Evolutionary conservation across 2,329 filamentous ascomycete genomes (phyloP).

Genomic region (Diaporthe ampelina): DNA sequence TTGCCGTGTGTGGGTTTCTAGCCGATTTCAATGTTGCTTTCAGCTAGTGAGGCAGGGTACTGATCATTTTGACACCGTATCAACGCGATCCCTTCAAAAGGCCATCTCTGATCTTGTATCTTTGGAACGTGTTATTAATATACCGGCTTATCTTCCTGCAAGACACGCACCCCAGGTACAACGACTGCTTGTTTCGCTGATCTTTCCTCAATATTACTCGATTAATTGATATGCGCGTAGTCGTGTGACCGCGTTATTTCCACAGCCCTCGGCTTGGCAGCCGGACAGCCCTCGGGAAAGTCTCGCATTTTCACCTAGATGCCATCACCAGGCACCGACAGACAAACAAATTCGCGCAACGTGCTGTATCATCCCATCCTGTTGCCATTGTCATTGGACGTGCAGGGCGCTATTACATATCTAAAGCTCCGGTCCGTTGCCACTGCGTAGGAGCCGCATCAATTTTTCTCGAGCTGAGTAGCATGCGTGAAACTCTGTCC

Average conservation of each 20-base stretch:
- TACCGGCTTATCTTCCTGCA: not conserved
- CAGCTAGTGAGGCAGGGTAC: not conserved
- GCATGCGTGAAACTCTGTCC: not conserved
- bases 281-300: not conserved
- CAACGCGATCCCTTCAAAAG: not conserved
- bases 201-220: not conserved
- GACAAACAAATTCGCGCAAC: not conserved
- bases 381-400: not conserved
- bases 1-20: not conserved
- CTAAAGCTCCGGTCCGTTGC: not conserved
- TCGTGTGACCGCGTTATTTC: not conserved
- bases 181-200: not conserved
- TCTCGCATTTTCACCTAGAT: not conserved
- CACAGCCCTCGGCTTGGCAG: not conserved
- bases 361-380: not conserved
- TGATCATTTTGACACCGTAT: not conserved
- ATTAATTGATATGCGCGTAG: not conserved
- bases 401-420: not conserved
- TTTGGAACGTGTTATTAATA: not conserved
- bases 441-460: not conserved
- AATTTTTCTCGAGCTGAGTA: not conserved
- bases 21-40: not conserved
- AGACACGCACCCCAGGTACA: not conserved
- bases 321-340: not conserved
- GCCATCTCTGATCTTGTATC: not conserved